Conservation (phyloP, 2,329 filamentous ascomycete genomes). For the Zymoseptoria brevis region DNA sequence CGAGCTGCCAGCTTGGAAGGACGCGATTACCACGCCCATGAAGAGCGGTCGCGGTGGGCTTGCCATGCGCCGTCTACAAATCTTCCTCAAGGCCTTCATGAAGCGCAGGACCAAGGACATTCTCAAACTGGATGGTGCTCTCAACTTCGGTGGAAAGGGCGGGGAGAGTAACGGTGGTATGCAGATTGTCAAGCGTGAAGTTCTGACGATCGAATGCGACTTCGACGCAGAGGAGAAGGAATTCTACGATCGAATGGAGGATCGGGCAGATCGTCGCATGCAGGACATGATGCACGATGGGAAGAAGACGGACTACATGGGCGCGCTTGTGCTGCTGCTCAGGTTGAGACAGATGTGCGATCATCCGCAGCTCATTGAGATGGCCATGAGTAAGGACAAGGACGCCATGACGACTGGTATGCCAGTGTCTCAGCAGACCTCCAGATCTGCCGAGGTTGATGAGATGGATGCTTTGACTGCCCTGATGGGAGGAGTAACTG, state of each 20-base stretch:
- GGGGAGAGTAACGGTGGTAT: slow-evolving; percentile 56
- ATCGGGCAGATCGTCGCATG: slow-evolving; percentile 76
- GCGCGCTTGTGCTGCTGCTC: slow-evolving; percentile 83
- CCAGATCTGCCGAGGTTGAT: slow-evolving; percentile 41
- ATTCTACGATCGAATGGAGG: slow-evolving; percentile 79
- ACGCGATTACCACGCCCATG: slow-evolving; percentile 81
- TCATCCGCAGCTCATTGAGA: slow-evolving; percentile 79
- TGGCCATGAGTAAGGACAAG: slow-evolving; percentile 77
- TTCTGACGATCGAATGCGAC: slow-evolving; percentile 68
- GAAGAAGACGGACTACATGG: slow-evolving; percentile 78
- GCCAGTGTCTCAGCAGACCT: slow-evolving; percentile 38
- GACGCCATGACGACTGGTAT: slow-evolving; percentile 63
- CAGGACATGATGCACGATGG: slow-evolving; percentile 74
- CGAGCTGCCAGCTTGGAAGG: slow-evolving; percentile 78
- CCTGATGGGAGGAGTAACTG: slow-evolving; percentile 75
- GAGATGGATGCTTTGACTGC: slow-evolving; percentile 79
- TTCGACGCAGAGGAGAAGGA: slow-evolving; percentile 72
- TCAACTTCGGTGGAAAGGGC: slow-evolving; percentile 68
- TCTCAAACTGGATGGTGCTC: slow-evolving; percentile 75
- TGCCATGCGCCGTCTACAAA: slow-evolving; percentile 77
- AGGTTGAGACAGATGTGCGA: slow-evolving; percentile 90
- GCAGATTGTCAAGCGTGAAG: slow-evolving; percentile 83
- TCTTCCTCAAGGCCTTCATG: slow-evolving; percentile 88
- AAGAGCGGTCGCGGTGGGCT: slow-evolving; percentile 83
- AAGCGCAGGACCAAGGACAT: slow-evolving; percentile 97